Conservation (phyloP, 1,284 basidiomycete genomes). For the Trichosporon asahii region DNA sequence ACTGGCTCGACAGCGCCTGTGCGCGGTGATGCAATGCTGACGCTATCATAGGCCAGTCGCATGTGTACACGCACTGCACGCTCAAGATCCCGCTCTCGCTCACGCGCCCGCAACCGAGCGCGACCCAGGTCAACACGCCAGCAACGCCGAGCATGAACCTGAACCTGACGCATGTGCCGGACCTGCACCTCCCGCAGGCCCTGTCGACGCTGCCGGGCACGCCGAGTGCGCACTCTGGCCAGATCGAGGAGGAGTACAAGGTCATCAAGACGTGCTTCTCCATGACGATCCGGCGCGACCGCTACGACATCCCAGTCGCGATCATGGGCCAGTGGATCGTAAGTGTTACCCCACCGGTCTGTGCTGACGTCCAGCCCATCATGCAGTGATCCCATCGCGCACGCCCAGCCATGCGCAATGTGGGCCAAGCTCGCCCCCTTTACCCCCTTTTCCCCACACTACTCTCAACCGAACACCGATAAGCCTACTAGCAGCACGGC, state of each 20-base stretch:
- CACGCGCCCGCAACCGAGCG: conserved; percentile 31
- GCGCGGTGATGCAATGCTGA: conserved; percentile 11
- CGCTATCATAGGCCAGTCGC: conserved; percentile 49
- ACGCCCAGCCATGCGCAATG: neutral
- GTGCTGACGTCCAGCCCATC: conserved; percentile 14
- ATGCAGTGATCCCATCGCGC: neutral
- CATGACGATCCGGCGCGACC: conserved; percentile 85
- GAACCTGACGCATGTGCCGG: neutral
- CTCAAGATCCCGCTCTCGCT: conserved; percentile 64
- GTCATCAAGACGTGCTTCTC: conserved; percentile 91
- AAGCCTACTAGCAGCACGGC: neutral
- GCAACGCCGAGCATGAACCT: conserved; percentile 22
- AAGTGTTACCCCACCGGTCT: conserved; percentile 21
- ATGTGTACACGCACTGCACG: conserved; percentile 89
- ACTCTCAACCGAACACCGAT: neutral
- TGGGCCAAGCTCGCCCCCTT: neutral
- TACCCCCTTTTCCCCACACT: neutral
- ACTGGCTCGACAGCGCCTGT: neutral
- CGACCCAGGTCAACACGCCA: conserved; percentile 29
- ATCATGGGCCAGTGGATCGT: conserved; percentile 63
- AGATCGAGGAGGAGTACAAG: conserved; percentile 60
- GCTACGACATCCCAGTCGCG: conserved; percentile 79
- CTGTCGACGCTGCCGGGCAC: conserved; percentile 20
- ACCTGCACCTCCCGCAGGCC: conserved; percentile 8
- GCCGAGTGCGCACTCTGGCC: conserved; percentile 1